These are phyloP conservation scores for Penicillium cataractarum DNA, from an alignment of 495 filamentous ascomycete genomes.

Conservation along the genomic window DNA sequence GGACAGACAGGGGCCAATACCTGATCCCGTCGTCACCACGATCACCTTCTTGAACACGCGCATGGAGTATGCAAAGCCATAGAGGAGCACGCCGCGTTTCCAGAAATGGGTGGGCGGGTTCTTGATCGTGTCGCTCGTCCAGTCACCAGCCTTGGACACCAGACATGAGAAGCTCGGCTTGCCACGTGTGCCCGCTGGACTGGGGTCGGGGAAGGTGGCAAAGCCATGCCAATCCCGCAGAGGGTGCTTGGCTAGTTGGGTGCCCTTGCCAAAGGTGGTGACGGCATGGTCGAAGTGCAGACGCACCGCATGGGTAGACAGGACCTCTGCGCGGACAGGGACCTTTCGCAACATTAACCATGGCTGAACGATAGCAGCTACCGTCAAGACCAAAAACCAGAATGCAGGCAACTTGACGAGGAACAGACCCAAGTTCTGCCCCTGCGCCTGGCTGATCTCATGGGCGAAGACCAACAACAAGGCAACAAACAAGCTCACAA, in stretches of 20 bases:
- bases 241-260: constrained; percentile 54
- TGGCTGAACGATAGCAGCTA: constrained; percentile 46
- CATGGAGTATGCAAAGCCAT: constrained; percentile 74
- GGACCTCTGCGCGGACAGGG: constrained; percentile 60
- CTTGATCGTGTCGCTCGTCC: constrained; percentile 68
- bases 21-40: constrained; percentile 81
- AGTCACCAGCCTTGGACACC: constrained; percentile 83
- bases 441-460: constrained; percentile 33
- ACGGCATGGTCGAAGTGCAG: constrained; percentile 67
- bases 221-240: constrained; percentile 83
- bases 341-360: constrained; percentile 53
- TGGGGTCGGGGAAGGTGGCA: constrained; percentile 65
- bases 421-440: constrained; percentile 36
- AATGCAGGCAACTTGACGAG: constrained; percentile 46
- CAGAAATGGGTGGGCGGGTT: constrained; percentile 56
- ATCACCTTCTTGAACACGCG: constrained; percentile 69
- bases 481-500: constrained; percentile 52
- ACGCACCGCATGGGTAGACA: constrained; percentile 72
- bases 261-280: constrained; percentile 50
- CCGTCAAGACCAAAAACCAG: constrained; percentile 45
- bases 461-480: constrained; percentile 42
- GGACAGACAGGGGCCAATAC: constrained; percentile 67
- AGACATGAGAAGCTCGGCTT: constrained; percentile 63
- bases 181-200: constrained; percentile 9
- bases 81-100: constrained; percentile 56